phyloP scores from a whole-genome alignment of 768 basidiomycete genomes.

The Suillus tomentosus region DNA sequence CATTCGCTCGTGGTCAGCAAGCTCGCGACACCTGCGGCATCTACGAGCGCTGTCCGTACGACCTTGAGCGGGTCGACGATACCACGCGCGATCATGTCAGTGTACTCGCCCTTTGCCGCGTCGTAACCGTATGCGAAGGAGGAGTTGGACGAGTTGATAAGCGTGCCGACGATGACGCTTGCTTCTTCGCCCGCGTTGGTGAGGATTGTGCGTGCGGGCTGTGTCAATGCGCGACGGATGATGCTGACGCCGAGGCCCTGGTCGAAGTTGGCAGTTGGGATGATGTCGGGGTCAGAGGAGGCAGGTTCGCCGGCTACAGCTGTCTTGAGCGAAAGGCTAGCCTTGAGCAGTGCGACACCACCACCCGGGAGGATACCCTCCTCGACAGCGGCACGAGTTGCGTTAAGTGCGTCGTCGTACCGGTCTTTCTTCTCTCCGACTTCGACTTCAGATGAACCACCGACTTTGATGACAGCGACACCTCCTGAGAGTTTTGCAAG shows the following conservation, averaged over 20 bases:
- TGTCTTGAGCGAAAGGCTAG: conserved; percentile 68
- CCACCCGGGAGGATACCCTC: conserved; percentile 98
- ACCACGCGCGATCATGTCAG: conserved; percentile 92
- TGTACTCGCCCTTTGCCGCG: conserved; percentile 88
- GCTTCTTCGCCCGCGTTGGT: conserved; percentile 95
- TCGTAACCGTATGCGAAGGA: conserved; percentile 90
- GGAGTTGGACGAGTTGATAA: conserved; percentile 66
- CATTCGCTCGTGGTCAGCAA: conserved; percentile 92
- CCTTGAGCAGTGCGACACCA: conserved; percentile 90
- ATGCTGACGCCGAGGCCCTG: conserved; percentile 95
- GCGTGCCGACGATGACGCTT: conserved; percentile 87
- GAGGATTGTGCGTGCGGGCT: conserved; percentile 86
- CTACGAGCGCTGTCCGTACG: conserved; percentile 88
- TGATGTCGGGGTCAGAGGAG: conserved; percentile 60
- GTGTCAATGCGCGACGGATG: conserved; percentile 81
- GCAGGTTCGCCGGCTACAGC: conserved; percentile 49
- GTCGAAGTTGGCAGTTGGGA: conserved; percentile 91
- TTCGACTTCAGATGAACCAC: conserved; percentile 91
- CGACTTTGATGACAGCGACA: conserved; percentile 98
- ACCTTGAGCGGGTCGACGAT: conserved; percentile 98
- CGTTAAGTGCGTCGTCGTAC: conserved; percentile 95
- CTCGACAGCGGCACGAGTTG: conserved; percentile 97
- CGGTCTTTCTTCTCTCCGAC: conserved; percentile 99
- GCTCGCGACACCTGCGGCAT: conserved; percentile 92
- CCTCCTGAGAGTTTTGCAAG: conserved; percentile 95